These are phyloP conservation scores for Hypocrella siamensis DNA, from an alignment of 2,329 filamentous ascomycete genomes.

Conservation along the genomic window DNA sequence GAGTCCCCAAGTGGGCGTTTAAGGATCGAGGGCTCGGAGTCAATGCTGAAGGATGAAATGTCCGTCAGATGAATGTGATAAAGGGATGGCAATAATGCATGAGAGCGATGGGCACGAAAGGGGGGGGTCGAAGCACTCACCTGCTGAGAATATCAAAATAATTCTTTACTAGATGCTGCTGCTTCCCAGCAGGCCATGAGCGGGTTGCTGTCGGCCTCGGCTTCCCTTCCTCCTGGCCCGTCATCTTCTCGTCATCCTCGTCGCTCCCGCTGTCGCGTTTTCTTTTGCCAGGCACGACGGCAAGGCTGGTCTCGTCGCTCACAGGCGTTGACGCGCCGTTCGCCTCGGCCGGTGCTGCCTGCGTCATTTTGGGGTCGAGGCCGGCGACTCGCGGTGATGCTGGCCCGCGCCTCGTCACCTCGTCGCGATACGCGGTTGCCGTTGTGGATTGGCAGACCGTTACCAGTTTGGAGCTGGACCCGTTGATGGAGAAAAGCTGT, in stretches of 20 bases:
- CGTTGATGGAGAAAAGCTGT: background rate
- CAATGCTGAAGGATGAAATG: constrained; percentile 25
- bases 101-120: too few species aligned
- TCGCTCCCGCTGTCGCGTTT: constrained; percentile 40
- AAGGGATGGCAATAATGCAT: too few species aligned
- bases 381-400: constrained; percentile 8
- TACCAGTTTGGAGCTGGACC: constrained; percentile 10
- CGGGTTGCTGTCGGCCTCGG: constrained; percentile 8
- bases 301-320: constrained; percentile 13
- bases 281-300: constrained; percentile 31
- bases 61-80: background rate
- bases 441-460: constrained; percentile 16
- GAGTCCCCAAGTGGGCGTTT: constrained; percentile 33
- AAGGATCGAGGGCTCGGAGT: constrained; percentile 37
- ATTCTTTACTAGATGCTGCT: constrained; percentile 20
- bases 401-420: constrained; percentile 22
- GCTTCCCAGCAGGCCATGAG: constrained; percentile 12
- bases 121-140: constrained; percentile 13
- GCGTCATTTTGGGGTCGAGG: constrained; percentile 21
- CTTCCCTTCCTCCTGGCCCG: constrained; percentile 11
- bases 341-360: constrained; percentile 20
- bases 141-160: constrained; percentile 21
- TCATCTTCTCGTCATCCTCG: constrained; percentile 17
- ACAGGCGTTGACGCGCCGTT: constrained; percentile 26
- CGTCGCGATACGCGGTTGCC: constrained; percentile 24